A percentile compares a stretch with the other conserved stretches of the same genome.
Evolutionary conservation across 768 basidiomycete genomes (phyloP).

Genomic region (Boletus rufocinnamomeus): DNA sequence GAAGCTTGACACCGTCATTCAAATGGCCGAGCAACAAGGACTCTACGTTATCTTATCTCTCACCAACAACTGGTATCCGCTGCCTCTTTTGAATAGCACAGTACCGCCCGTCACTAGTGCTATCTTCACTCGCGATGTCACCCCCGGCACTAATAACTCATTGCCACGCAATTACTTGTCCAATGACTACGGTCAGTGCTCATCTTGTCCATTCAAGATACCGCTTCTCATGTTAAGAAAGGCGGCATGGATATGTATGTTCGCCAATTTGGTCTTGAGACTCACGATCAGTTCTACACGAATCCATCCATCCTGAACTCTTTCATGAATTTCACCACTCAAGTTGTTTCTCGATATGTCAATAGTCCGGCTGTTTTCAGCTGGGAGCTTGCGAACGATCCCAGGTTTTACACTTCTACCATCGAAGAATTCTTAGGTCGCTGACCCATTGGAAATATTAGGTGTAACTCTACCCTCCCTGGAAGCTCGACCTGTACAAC

Average conservation of each 20-base stretch:
- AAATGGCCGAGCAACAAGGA: constrained; percentile 54
- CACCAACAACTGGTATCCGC: constrained; percentile 64
- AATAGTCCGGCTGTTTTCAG: constrained; percentile 52
- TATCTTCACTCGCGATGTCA: constrained; percentile 29
- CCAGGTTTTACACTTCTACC: constrained; percentile 42
- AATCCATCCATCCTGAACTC: constrained; percentile 48
- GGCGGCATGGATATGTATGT: constrained; percentile 72
- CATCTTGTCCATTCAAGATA: neutral
- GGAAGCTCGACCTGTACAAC: constrained; percentile 47
- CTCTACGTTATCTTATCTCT: constrained; percentile 56
- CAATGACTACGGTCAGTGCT: constrained; percentile 56
- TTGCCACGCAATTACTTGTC: constrained; percentile 56
- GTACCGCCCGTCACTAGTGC: neutral
- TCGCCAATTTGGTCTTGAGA: constrained; percentile 41
- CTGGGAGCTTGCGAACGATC: constrained; percentile 70
- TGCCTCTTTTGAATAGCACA: constrained; percentile 34
- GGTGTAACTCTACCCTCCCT: constrained; percentile 58
- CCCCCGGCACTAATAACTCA: constrained; percentile 38
- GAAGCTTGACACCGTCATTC: constrained; percentile 58
- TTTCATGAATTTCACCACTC: constrained; percentile 59
- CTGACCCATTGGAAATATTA: constrained; percentile 24
- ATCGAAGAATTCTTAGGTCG: neutral
- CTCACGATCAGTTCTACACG: constrained; percentile 63
- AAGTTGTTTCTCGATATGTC: constrained; percentile 56
- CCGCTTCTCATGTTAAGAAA: constrained; percentile 26